These are phyloP conservation scores for Calocera viscosa DNA, from an alignment of 768 basidiomycete genomes.

Conservation along the genomic window DNA sequence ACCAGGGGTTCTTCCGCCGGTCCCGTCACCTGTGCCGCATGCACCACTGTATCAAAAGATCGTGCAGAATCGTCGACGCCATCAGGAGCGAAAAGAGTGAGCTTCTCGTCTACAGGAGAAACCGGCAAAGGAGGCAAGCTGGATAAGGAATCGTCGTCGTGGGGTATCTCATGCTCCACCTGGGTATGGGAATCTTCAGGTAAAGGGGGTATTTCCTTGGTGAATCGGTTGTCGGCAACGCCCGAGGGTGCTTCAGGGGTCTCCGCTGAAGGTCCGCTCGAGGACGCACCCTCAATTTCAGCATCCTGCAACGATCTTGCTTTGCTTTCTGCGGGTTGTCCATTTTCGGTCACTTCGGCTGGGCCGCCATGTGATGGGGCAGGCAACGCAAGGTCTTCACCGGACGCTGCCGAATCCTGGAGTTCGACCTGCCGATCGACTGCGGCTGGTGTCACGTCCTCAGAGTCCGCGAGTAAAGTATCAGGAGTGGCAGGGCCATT, in stretches of 20 bases:
- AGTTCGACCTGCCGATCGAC: not conserved
- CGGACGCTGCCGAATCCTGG: not conserved
- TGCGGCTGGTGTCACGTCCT: not conserved
- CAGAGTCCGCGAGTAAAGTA: not conserved
- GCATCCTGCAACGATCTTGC: not conserved
- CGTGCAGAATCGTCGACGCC: not conserved
- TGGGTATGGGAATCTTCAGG: not conserved
- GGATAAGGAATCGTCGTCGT: not conserved
- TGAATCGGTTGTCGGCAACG: not conserved
- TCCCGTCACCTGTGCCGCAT: not conserved
- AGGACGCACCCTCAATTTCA: not conserved
- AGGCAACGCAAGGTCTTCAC: not conserved
- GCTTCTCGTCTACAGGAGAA: not conserved
- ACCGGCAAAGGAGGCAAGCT: not conserved
- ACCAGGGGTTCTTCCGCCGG: not conserved
- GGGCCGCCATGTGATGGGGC: not conserved
- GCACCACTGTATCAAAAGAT: not conserved
- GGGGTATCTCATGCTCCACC: not conserved
- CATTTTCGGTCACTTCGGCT: not conserved
- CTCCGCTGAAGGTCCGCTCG: not conserved
- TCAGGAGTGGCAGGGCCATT: not conserved
- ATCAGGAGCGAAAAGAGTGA: not conserved
- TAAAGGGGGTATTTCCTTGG: conserved; percentile 3
- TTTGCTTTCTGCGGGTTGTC: not conserved
- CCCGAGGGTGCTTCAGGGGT: conserved; percentile 3